Evolutionary conservation across 192 early-diverging fungal genomes (phyloP).

Genomic region (Coemansia sp.): DNA sequence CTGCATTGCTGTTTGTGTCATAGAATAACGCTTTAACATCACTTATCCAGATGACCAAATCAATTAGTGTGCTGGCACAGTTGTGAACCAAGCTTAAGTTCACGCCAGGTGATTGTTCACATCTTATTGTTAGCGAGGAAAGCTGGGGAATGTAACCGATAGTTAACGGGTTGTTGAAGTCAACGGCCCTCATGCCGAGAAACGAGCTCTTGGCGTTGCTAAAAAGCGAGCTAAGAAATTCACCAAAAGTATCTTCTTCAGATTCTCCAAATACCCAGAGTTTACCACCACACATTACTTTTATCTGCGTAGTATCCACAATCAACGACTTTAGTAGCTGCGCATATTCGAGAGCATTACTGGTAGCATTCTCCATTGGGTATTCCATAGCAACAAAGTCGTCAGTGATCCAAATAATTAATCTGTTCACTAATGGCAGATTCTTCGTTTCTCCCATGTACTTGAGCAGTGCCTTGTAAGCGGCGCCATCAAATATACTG

Average conservation of each 20-base stretch:
- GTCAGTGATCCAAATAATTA: background rate
- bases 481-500: background rate
- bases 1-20: background rate
- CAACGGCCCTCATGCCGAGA: background rate
- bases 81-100: background rate
- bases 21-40: background rate
- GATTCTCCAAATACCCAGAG: background rate
- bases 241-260: background rate
- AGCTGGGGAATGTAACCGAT: background rate
- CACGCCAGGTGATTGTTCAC: background rate
- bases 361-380: too few relatives aligned
- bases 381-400: background rate
- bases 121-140: background rate
- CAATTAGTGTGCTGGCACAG: background rate
- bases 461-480: background rate
- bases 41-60: background rate
- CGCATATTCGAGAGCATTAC: background rate
- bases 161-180: background rate
- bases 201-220: background rate
- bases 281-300: background rate
- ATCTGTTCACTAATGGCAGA: background rate
- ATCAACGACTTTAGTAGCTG: background rate
- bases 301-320: background rate
- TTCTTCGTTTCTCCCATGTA: conserved; percentile 1
- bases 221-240: background rate